Evolutionary conservation across 2,329 filamentous ascomycete species (phyloP), one percentile per base, ranked within the genome.

Genomic region (Hymenoscyphus scutula): DNA sequence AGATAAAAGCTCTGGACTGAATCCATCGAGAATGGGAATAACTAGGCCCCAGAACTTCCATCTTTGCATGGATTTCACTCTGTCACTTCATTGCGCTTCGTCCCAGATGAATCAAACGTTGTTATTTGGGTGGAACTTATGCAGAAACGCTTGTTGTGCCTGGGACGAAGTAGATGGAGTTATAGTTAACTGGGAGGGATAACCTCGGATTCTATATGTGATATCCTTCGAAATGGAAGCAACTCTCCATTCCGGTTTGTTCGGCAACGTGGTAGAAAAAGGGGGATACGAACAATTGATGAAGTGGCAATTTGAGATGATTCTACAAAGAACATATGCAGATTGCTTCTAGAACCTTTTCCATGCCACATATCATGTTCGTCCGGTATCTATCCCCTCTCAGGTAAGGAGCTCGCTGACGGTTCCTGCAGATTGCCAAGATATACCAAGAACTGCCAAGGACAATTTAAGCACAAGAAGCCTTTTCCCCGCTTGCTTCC

Each of bases 391-490:
- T 8, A 3, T 4, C n/a, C 3, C 7, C 23, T n/a, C n/a, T n/a
- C n/a, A n/a, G 10, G 45, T 23, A 13, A 51, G 6, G 45, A 51
- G 19, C 19, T 23, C 45, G 45, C 15, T 23, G 23, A 19, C 19
- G 19, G 45, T 48, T 48, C 45, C 45, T 51, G 45, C 45, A 51
- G 45, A 51, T 27, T 56, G 54, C 30, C 54, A 56, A 37, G 54
- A 11, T 34, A 25, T 41, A 17, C 55, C 55, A 55, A 55, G 53
- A 29, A 10, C n/a, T 27, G 38, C 55, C 19, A 51, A 51, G 45
- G 19, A 51, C n/a, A 5, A 51, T 23, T 51, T n/a, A 57, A 57
- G 55, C 34, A 41, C 23, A 57, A 37, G 32, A 57, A 57, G 55
- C 34, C 8, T 51, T 51, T 51, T 51, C 19, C 19, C 45, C 45